Evolutionary conservation across 2,329 filamentous ascomycete genomes (phyloP), one percentile per base, ranked within the genome.

Genomic region (Zasmidium citrigriseum): DNA sequence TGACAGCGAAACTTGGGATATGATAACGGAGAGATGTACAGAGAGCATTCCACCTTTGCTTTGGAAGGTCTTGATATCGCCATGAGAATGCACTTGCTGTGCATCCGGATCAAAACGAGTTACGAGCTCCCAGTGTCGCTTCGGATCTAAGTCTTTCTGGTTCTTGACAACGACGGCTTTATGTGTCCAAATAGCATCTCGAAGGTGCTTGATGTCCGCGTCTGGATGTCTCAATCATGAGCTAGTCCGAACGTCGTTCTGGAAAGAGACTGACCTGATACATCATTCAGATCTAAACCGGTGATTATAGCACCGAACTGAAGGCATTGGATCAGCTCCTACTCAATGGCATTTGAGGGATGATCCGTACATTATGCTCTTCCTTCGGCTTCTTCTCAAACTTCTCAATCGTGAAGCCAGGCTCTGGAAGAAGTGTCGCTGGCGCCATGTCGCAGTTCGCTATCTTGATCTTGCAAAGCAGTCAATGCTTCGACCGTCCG

Each of bases 101-200:
- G 77, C 76, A 4, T 70, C 58, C 0, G 77, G 77, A 47, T 80
- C 78, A 55, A 80, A 76, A 4, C 75, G 71, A 48, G 53, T 55
- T 11, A 80, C 75, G 1, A 80, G 67, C 47, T 79, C 76, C 78
- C 76, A 80, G 49, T 80, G 77, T 64, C 78, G 78, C 34, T 70
- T 69, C 2, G 78, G 77, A 9, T 66, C 62, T 0, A 80, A 69
- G 34, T 76, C 58, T 23, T 75, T 67, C 58, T 80, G 78, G n/a
- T 73, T 73, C 63, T 76, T 78, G 38, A 80, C 72, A 22, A 79
- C 69, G 10, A 80, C 66, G 2, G 79, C 68, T 64, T 80, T 78
- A 63, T 79, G 74, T 7, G 64, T 75, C 76, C 77, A 77, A 58
- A 78, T 78, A 12, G 74, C 70, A 4, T 77, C 72, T 48, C 70